Conservation (phyloP, 176 grass and related monocot species). For the Musa troglodytarum region DNA sequence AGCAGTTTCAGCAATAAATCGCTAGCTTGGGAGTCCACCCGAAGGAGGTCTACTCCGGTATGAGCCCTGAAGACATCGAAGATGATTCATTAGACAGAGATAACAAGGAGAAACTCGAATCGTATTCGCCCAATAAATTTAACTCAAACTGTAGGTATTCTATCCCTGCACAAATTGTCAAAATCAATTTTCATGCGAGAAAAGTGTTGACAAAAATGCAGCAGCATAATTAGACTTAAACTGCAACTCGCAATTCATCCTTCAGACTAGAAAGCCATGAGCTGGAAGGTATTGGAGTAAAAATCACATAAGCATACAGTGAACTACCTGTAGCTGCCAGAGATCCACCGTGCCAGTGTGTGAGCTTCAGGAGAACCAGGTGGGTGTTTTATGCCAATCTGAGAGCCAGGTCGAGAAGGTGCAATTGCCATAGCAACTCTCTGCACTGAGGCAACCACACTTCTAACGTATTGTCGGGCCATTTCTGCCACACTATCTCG, state of each 20-base stretch:
- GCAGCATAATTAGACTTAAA: too few species aligned
- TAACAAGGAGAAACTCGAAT: background rate
- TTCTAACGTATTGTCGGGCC: conserved; percentile 65
- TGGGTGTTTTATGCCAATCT: conserved; percentile 48
- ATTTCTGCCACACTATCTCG: conserved; percentile 72
- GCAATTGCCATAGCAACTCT: conserved; percentile 84
- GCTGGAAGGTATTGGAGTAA: too few species aligned
- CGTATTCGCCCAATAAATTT: too few species aligned
- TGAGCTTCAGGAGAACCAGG: conserved; percentile 72
- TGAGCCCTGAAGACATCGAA: conserved; percentile 40
- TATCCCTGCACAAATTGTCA: background rate
- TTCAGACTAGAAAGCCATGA: too few species aligned
- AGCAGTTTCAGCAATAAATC: conserved; percentile 54
- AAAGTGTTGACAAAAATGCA: background rate
- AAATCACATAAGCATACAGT: background rate
- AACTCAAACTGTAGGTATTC: background rate
- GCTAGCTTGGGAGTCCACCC: conserved; percentile 28
- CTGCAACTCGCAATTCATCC: too few species aligned
- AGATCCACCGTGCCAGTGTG: conserved; percentile 61
- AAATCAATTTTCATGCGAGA: background rate
- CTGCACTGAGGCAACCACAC: conserved; percentile 73
- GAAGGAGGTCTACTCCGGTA: conserved; percentile 50
- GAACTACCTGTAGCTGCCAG: conserved; percentile 62
- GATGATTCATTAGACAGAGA: background rate
- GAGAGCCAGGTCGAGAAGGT: conserved; percentile 40